Evolutionary conservation across 2,329 filamentous ascomycete species (phyloP), one percentile per base, ranked within the genome.

Genomic region (Cladorrhinum sp.): DNA sequence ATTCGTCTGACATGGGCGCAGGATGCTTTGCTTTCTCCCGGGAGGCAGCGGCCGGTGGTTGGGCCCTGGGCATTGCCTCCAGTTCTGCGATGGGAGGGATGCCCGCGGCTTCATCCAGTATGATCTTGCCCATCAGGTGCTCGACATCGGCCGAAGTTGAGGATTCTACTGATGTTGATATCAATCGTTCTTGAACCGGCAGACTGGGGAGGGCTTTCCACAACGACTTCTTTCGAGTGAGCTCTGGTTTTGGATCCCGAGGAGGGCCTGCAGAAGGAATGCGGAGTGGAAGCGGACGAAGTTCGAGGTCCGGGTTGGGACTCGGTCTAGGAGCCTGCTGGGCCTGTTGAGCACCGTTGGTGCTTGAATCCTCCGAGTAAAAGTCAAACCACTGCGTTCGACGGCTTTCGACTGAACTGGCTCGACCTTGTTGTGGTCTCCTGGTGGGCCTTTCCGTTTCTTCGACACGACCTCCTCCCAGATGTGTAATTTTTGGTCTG

Each of bases 331-430:
- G 4, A 9, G 26, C 9, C 9, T 28, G 42, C 33, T 36, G 33
- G 12, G 33, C 12, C 33, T 36, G n/a, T 18, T 20, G n/a, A 46
- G 42, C 55, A 1, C 57, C 12, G 18, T 55, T 58, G 54, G 39
- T 16, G 12, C 8, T 10, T 10, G 59, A 59, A 18, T 57, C 54
- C 7, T 62, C 58, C 1, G 61, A 39, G 56, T 68, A 68, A 4
- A 69, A 64, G 52, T 69, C 66, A n/a, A 66, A 60, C 67, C 67
- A 69, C 49, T 68, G 66, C 1, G 66, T 69, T n/a, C 63, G 58
- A 16, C 66, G 64, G 55, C 65, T 68, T 8, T 69, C 67, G 10
- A 55, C 56, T 8, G 62, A 65, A 28, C 49, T 60, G 9, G 60
- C 23, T 14, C 50, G 57, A 12, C 58, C 59, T 23, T 18, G 56